Base-by-base conservation (phyloP, 768 basidiomycete species). In the Lyophyllum atratum region DNA sequence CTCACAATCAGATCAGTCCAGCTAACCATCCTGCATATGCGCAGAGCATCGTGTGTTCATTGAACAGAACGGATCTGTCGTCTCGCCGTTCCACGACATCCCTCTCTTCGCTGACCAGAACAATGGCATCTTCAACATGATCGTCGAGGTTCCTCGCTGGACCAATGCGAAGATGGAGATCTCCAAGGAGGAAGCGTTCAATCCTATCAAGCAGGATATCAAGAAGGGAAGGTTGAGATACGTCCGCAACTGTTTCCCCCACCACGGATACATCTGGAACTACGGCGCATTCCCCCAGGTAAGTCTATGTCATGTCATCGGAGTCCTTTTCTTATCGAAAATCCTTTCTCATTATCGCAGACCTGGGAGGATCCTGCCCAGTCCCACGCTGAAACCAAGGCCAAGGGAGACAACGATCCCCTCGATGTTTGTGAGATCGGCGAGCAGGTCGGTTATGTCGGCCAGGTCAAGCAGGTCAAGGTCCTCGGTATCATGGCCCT, bases 111-210 rank as follows among this genome's bases (percentile, higher is more conserved):
- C 95, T 53, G 94, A 99, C 77, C 92, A 89, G 80, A 88, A 80
- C 78, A 91, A 90, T 74, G 92, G 92, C 69, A 89, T 98, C 80
- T 83, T 97, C 78, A 98, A 98, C 89, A 98, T 98, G 93, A 80
- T 97, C 74, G 95, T 97, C 76, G 93, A 97, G 78, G 85, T 96
- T 55, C 97, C 97, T 48, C 91, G 97, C 68, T 99, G 97, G 97
- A 97, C 95, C 74, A 98, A 99, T 81, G 97, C 97, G 52, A 98
- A 99, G 84, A 92, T 98, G 90, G 97, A 99, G 78, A 97, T 97
- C 74, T 96, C 84, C 76, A 99, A 97, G 77, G 95, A 97, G 68
- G 96, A 98, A 74, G 53, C 85, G n/a, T 93, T 98, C 86, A 99
- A 99, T 79, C 97, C 97, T 68, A 98, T 99, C 89, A 96, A 97